phyloP scores from a whole-genome alignment of 2,329 filamentous ascomycete species.

The Colletotrichum plurivorum region DNA sequence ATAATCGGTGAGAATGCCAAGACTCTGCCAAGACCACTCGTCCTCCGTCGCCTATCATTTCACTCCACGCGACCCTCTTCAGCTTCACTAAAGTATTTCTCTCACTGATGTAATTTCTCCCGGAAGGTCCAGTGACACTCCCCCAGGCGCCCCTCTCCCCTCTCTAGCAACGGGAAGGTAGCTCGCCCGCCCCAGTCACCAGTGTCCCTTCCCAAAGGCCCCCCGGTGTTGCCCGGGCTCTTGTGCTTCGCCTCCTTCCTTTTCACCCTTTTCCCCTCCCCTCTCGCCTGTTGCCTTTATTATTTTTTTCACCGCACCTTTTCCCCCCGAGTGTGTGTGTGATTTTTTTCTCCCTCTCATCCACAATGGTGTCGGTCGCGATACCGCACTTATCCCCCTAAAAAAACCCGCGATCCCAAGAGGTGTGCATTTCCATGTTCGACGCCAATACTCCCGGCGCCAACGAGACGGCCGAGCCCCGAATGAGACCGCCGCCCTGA shows the following conservation, averaged over 20 bases:
- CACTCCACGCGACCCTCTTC: slow-evolving; percentile 38
- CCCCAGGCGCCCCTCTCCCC: no score
- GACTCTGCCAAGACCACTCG: slow-evolving; percentile 25
- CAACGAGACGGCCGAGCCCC: slow-evolving; percentile 1
- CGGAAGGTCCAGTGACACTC: no score
- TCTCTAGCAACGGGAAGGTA: no score
- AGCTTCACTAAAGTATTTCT: slow-evolving; percentile 14
- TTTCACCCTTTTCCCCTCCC: background rate
- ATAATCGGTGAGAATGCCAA: slow-evolving; percentile 26
- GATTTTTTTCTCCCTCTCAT: background rate
- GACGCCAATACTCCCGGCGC: background rate
- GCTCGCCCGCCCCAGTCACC: no score
- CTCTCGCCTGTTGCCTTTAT: background rate
- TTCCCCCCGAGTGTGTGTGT: background rate
- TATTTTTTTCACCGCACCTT: background rate
- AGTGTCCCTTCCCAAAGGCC: no score
- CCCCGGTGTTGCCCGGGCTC: no score
- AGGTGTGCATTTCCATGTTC: background rate
- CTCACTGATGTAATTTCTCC: slow-evolving; percentile 35
- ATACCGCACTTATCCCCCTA: background rate
- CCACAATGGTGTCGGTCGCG: slow-evolving; percentile 7
- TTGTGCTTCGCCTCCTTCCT: no score
- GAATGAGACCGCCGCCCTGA: background rate
- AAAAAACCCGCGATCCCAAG: background rate
- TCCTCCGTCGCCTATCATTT: slow-evolving; percentile 33